Evolutionary conservation across 352 stramenopile genomes (phyloP).

Genomic region (Blastocystis sp.): DNA sequence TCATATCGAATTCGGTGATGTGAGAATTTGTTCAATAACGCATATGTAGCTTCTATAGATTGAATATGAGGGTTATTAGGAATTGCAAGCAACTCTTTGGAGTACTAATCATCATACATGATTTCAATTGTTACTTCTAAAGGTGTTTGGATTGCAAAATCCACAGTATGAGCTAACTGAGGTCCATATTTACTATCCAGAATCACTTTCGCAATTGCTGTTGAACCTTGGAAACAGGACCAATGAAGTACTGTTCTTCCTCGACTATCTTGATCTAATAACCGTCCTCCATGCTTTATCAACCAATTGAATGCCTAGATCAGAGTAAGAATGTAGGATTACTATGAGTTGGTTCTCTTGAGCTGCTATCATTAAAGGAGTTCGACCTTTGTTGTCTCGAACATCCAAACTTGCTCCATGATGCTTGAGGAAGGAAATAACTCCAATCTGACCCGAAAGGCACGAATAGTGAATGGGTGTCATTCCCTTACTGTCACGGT

Average conservation of each 20-base stretch:
- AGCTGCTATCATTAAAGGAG: constrained; percentile 47
- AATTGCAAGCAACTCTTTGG: background rate
- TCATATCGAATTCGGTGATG: constrained; percentile 30
- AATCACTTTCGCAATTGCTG: constrained; percentile 2
- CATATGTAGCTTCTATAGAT: background rate
- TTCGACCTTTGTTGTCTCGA: constrained; percentile 57
- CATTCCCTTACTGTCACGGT: constrained; percentile 26
- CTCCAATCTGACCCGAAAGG: background rate
- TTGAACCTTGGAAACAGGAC: background rate
- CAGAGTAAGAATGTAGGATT: background rate
- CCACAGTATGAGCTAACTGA: constrained; percentile 24
- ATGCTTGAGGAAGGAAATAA: constrained; percentile 26
- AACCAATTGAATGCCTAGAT: constrained; percentile 38
- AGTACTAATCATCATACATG: background rate
- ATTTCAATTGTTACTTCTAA: background rate
- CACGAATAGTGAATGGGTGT: constrained; percentile 41
- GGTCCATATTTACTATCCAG: constrained; percentile 43
- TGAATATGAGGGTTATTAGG: background rate
- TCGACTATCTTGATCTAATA: constrained; percentile 54
- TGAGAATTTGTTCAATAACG: background rate
- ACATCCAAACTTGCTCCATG: constrained; percentile 32
- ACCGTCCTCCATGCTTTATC: constrained; percentile 2
- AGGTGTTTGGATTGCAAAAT: constrained; percentile 38
- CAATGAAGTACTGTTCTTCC: constrained; percentile 53
- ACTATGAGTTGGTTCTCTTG: constrained; percentile 44